Evolutionary conservation across 208 protist species (phyloP).

Genomic region (Leishmania aethiopica): DNA sequence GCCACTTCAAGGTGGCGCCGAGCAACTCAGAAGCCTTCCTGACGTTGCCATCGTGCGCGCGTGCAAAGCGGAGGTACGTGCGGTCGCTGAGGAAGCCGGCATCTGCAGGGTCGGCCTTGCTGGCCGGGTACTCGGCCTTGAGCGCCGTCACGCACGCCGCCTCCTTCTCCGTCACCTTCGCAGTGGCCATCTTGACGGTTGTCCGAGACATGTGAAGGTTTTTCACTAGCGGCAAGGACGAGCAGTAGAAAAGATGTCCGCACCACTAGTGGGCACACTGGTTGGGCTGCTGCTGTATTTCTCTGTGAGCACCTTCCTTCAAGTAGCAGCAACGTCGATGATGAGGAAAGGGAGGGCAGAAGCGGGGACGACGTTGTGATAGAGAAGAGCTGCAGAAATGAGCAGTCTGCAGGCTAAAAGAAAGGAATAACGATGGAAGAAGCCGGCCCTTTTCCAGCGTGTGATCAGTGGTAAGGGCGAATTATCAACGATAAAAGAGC

Average conservation of each 20-base stretch:
- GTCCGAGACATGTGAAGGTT: background rate
- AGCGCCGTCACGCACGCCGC: conserved; percentile 44
- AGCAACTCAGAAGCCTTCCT: conserved; percentile 54
- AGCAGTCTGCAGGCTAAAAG: no score
- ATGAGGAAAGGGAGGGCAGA: no score
- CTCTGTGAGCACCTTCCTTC: background rate
- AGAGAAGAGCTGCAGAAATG: no score
- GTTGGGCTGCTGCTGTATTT: background rate
- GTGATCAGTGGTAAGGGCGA: no score
- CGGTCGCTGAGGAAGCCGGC: conserved; percentile 51
- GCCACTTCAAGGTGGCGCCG: conserved; percentile 50
- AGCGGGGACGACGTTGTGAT: no score
- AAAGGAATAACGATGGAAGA: no score
- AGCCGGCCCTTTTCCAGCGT: no score
- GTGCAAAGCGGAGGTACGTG: conserved; percentile 72
- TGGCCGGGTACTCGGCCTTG: conserved; percentile 34
- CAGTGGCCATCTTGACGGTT: conserved; percentile 16
- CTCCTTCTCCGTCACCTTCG: conserved; percentile 38
- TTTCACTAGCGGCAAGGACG: background rate
- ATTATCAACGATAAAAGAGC: background rate
- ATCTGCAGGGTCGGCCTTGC: conserved; percentile 30
- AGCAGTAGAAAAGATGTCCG: background rate
- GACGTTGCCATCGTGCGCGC: conserved; percentile 45
- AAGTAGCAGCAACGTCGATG: no score
- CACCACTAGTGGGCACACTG: background rate